These are phyloP conservation scores for Saturnispora galanensis DNA, from an alignment of 805 yeast species.

Conservation along the genomic window DNA sequence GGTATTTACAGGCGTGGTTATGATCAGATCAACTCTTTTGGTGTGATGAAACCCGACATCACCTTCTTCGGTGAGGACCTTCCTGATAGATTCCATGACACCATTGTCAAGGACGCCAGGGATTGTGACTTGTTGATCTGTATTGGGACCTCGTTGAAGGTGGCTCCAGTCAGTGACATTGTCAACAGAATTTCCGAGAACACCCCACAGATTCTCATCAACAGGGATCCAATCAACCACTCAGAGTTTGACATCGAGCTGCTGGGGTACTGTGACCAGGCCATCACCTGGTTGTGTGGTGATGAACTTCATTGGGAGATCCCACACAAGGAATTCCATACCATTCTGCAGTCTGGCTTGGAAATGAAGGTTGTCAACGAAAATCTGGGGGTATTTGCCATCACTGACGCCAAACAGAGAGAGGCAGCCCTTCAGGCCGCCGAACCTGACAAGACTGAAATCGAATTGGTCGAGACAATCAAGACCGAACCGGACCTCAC, in stretches of 20 bases:
- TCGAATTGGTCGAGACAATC: neutral
- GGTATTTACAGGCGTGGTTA: slow-evolving; percentile 19
- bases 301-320: slow-evolving; percentile 48
- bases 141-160: slow-evolving; percentile 86
- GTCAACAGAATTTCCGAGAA: slow-evolving; percentile 61
- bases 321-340: slow-evolving; percentile 41
- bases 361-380: slow-evolving; percentile 23
- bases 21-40: slow-evolving; percentile 41
- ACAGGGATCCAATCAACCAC: slow-evolving; percentile 65
- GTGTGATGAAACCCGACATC: slow-evolving; percentile 87
- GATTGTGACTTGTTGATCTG: slow-evolving; percentile 73
- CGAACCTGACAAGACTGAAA: slow-evolving; percentile 5
- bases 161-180: slow-evolving; percentile 84
- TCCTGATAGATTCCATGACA: slow-evolving; percentile 58
- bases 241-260: slow-evolving; percentile 70
- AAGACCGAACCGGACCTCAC: neutral
- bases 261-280: slow-evolving; percentile 78
- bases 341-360: slow-evolving; percentile 26
- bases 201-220: slow-evolving; percentile 77
- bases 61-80: slow-evolving; percentile 84
- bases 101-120: slow-evolving; percentile 46
- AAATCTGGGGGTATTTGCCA: slow-evolving; percentile 26
- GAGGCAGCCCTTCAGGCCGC: neutral
- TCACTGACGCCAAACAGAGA: slow-evolving; percentile 25
- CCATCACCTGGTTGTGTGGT: slow-evolving; percentile 53